Percentiles rank a stretch among this genome's conserved stretches.
phyloP scores from a whole-genome alignment of 306 rosid genomes.

The Vigna angularis region DNA sequence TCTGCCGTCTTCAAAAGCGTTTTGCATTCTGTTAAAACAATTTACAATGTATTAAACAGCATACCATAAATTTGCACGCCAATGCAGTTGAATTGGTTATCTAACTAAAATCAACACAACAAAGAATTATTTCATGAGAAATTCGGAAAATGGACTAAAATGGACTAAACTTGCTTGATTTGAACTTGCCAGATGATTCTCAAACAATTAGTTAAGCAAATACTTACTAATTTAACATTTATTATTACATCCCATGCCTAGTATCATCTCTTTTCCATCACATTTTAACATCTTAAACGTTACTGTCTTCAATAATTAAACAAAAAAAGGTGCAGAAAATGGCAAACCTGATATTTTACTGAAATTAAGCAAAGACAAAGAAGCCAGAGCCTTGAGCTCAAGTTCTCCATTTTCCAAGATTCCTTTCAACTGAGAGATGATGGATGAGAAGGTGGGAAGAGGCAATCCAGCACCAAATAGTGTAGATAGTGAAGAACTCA shows the following conservation, averaged over 20 bases:
- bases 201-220: background rate
- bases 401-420: conserved; percentile 56
- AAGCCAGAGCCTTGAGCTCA: conserved; percentile 74
- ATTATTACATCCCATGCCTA: too few relatives aligned
- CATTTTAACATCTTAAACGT: background rate
- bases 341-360: conserved; percentile 76
- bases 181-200: background rate
- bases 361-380: conserved; percentile 74
- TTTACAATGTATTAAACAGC: conserved; percentile 10
- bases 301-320: background rate
- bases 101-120: background rate
- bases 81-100: background rate
- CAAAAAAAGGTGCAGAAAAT: background rate
- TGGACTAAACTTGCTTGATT: background rate
- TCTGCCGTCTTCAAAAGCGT: conserved; percentile 65
- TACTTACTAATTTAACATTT: too few relatives aligned
- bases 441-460: conserved; percentile 58
- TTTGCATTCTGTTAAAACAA: conserved; percentile 63
- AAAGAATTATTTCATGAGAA: background rate
- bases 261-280: background rate
- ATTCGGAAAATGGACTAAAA: background rate
- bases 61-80: background rate
- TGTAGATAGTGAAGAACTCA: conserved; percentile 65
- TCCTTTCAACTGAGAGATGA: conserved; percentile 59
- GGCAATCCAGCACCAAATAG: conserved; percentile 56